Evolutionary conservation across 2,329 filamentous ascomycete genomes (phyloP), one percentile per base, ranked within the genome.

Genomic region (Claviceps cyperi): DNA sequence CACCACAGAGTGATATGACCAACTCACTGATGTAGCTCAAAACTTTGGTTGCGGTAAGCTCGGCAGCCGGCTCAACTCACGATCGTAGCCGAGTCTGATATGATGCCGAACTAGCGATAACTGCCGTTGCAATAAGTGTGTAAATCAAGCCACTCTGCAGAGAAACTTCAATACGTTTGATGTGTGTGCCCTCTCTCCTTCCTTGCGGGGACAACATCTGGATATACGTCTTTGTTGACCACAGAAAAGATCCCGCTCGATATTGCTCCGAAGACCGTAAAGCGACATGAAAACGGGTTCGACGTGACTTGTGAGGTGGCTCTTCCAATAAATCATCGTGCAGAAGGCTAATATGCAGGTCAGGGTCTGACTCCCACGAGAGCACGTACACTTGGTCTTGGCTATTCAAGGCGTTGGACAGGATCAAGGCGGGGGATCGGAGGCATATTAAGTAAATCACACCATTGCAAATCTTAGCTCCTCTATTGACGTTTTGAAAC

Each of bases 281-380:
- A 52, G 14, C 54, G 59, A 24, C 60, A 59, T 11, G 41, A 54
- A 11, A 50, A 63, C 4, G 60, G 64, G 1, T 57, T 70, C 6
- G 58, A 63, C 24, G 56, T 70, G 9, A 53, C 60, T 43, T 70
- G 67, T 69, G 60, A 51, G 57, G 40, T 32, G 7, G 32, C 4
- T 2, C 35, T 8, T 17, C 24, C 7, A 8, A 3, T 28, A 1
- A 17, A 24, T 11, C n/a, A 17, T 7, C 24, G 13, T 19, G 2
- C 15, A 8, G 48, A 19, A 32, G 22, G 11, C 52, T 57, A 11
- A 48, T n/a, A 6, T 3, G 14, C 19, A 47, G 9, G 21, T 19
- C n/a, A 86, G 83, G 83, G 83, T 74, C 75, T 52, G 82, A 85
- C 60, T 72, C 71, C 1, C 89, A 94, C 63, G 60, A 71, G 43